These are phyloP conservation scores for Metschnikowia picachoensis DNA, from an alignment of 805 yeast genomes.

Conservation along the genomic window DNA sequence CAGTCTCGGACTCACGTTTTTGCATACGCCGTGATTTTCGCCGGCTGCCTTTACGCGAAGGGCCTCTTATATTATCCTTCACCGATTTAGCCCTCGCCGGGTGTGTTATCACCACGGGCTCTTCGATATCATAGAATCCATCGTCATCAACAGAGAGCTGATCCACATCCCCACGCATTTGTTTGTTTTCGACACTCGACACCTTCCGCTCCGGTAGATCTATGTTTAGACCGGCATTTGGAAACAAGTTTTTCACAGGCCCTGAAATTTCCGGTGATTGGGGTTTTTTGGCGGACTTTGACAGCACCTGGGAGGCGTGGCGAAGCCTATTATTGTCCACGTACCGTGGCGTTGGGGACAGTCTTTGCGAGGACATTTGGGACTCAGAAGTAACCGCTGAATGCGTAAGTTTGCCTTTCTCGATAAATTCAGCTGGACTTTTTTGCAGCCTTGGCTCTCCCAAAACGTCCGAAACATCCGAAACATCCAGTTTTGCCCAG, in stretches of 20 bases:
- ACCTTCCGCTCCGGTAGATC: background rate
- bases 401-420: too few relatives aligned
- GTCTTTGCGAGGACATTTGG: background rate
- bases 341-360: background rate
- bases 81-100: conserved; percentile 34
- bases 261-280: background rate
- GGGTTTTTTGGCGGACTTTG: background rate
- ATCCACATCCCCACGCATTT: background rate
- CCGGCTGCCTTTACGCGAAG: conserved; percentile 18
- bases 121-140: conserved; percentile 36
- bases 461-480: background rate
- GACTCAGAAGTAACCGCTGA: too few relatives aligned
- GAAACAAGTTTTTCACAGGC: too few relatives aligned
- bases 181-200: background rate
- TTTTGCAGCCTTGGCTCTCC: too few relatives aligned
- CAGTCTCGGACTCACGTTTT: conserved; percentile 4
- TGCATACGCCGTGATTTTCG: conserved; percentile 17
- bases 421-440: too few relatives aligned
- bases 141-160: conserved; percentile 15
- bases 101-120: conserved; percentile 29
- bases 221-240: background rate
- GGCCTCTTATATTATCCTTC: conserved; percentile 25
- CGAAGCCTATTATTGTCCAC: background rate
- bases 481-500: conserved; percentile 3
- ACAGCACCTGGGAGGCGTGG: too few relatives aligned